These are phyloP conservation scores for Neospermospora avenae DNA, from an alignment of 2,329 filamentous ascomycete species.

Conservation along the genomic window DNA sequence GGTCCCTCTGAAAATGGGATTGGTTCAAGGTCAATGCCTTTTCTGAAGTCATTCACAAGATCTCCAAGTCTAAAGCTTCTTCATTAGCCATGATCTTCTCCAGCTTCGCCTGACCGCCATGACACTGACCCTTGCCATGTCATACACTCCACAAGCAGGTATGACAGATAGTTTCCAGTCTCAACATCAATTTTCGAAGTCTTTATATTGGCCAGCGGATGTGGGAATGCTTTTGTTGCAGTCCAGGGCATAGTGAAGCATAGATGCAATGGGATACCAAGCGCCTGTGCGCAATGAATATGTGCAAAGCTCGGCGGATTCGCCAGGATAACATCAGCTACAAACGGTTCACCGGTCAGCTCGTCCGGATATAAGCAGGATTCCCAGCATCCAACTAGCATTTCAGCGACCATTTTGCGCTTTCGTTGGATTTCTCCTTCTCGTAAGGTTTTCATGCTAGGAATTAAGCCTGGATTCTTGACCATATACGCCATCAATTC, in stretches of 20 bases:
- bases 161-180: conserved; percentile 42
- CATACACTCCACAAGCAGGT: conserved; percentile 45
- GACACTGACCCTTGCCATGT: conserved; percentile 46
- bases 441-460: conserved; percentile 68
- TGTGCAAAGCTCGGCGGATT: conserved; percentile 33
- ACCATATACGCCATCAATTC: conserved; percentile 86
- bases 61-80: conserved; percentile 8
- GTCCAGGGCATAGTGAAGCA: conserved; percentile 30
- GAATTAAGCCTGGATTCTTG: conserved; percentile 80
- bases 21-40: conserved; percentile 11
- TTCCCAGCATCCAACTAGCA: conserved; percentile 77
- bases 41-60: conserved; percentile 8
- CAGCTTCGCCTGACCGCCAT: no score
- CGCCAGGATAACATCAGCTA: conserved; percentile 31
- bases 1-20: conserved; percentile 38
- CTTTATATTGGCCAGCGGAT: conserved; percentile 46
- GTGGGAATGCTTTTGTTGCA: conserved; percentile 25
- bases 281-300: conserved; percentile 26
- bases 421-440: conserved; percentile 71
- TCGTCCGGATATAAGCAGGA: conserved; percentile 65
- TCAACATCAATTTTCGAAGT: conserved; percentile 34
- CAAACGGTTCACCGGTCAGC: conserved; percentile 19
- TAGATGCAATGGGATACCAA: conserved; percentile 16
- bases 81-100: no score
- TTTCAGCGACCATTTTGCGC: conserved; percentile 68